These are phyloP conservation scores for Sporisorium graminicola DNA, from an alignment of 1,284 basidiomycete genomes.

Conservation along the genomic window DNA sequence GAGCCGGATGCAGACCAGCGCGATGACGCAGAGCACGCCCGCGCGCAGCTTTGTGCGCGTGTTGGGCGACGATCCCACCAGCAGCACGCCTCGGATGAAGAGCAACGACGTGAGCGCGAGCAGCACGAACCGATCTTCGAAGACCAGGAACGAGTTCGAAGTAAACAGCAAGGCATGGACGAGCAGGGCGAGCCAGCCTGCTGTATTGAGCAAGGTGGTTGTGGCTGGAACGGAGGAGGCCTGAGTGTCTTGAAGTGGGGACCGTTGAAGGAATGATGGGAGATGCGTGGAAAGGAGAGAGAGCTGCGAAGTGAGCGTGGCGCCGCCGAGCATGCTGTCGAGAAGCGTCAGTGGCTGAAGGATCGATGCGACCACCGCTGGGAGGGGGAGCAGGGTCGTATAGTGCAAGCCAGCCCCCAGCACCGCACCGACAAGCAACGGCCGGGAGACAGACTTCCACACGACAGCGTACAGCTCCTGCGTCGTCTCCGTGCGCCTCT, in stretches of 20 bases:
- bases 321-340: slow-evolving; percentile 30
- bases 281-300: slow-evolving; percentile 13
- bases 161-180: slow-evolving; percentile 59
- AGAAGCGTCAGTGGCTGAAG: slow-evolving; percentile 17
- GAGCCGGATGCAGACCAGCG: slow-evolving; percentile 79
- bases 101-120: slow-evolving; percentile 71
- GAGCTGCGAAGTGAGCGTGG: slow-evolving; percentile 18
- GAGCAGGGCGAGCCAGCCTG: slow-evolving; percentile 31
- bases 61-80: slow-evolving; percentile 44
- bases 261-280: neutral
- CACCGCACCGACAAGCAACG: slow-evolving; percentile 12
- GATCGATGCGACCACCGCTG: neutral
- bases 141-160: slow-evolving; percentile 90
- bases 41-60: slow-evolving; percentile 81
- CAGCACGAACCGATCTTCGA: slow-evolving; percentile 85
- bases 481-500: slow-evolving; percentile 13
- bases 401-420: neutral
- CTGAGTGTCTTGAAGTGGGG: neutral
- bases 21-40: slow-evolving; percentile 77
- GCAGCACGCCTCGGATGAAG: slow-evolving; percentile 24
- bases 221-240: slow-evolving; percentile 10
- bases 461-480: slow-evolving; percentile 25
- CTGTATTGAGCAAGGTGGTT: slow-evolving; percentile 12
- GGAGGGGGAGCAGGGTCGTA: neutral
- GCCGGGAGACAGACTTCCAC: neutral